Conservation (phyloP, 495 filamentous ascomycete species). For the Penicillium tannophilum region DNA sequence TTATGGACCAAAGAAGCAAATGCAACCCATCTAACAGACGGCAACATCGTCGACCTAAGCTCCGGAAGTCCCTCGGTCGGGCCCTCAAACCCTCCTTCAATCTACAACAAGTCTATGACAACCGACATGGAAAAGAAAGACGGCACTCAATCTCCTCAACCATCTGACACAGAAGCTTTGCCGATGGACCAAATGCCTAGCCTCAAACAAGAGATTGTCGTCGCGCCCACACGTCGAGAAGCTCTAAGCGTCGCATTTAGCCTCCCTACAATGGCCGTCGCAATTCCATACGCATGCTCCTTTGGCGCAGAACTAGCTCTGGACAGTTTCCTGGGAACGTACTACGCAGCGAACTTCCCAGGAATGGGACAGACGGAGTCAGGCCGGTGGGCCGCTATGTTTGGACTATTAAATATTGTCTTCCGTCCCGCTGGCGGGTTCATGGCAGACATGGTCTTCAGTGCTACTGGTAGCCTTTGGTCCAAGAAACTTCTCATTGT, state of each 20-base stretch:
- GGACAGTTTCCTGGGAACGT: slow-evolving; percentile 78
- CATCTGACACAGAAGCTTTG: slow-evolving; percentile 52
- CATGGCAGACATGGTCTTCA: slow-evolving; percentile 72
- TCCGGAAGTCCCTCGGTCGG: slow-evolving; percentile 38
- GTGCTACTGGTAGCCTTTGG: slow-evolving; percentile 61
- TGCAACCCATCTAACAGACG: slow-evolving; percentile 34
- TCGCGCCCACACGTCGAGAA: slow-evolving; percentile 65
- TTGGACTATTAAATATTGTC: slow-evolving; percentile 81
- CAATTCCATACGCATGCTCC: slow-evolving; percentile 77
- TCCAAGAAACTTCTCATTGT: slow-evolving; percentile 76
- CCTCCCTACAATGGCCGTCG: slow-evolving; percentile 66
- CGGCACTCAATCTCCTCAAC: slow-evolving; percentile 28
- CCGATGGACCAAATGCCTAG: slow-evolving; percentile 57
- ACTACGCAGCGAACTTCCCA: slow-evolving; percentile 79
- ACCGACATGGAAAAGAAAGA: slow-evolving; percentile 44
- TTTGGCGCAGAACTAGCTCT: slow-evolving; percentile 87
- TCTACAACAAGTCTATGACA: slow-evolving; percentile 44
- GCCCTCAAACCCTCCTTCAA: slow-evolving; percentile 34
- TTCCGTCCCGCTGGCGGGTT: slow-evolving; percentile 76
- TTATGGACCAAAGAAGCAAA: slow-evolving; percentile 35
- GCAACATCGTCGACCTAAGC: slow-evolving; percentile 57
- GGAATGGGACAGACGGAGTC: slow-evolving; percentile 70
- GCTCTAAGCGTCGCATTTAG: slow-evolving; percentile 60
- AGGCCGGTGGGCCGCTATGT: slow-evolving; percentile 84
- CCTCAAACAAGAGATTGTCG: slow-evolving; percentile 59